phyloP scores from a whole-genome alignment of 352 stramenopile genomes.

The Pythium phragmiticola region DNA sequence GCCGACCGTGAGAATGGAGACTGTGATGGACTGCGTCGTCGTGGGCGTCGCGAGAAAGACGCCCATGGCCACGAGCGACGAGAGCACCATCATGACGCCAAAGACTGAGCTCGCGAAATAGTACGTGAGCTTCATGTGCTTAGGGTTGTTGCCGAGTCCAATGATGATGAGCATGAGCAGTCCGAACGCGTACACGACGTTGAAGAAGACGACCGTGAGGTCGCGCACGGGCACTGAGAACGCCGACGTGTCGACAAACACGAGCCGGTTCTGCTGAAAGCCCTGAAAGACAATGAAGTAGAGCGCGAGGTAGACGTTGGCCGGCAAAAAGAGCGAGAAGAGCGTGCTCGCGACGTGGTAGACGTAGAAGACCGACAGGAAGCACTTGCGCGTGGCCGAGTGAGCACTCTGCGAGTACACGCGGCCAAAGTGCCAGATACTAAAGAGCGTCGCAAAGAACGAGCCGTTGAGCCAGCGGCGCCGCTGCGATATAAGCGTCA shows the following conservation, averaged over 20 bases:
- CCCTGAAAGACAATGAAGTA: conserved; percentile 88
- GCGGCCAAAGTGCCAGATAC: conserved; percentile 80
- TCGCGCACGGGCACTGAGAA: conserved; percentile 61
- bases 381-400: conserved; percentile 65
- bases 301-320: conserved; percentile 82
- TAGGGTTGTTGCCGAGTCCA: conserved; percentile 82
- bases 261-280: conserved; percentile 84
- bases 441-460: conserved; percentile 88
- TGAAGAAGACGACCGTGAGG: conserved; percentile 74
- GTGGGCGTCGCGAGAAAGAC: conserved; percentile 70
- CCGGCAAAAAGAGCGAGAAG: conserved; percentile 73
- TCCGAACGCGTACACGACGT: conserved; percentile 74
- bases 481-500: conserved; percentile 83
- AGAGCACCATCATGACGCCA: conserved; percentile 79
- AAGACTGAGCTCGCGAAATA: conserved; percentile 76
- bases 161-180: conserved; percentile 86
- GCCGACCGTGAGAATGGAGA: conserved; percentile 68
- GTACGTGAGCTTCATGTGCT: conserved; percentile 87
- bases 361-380: conserved; percentile 70
- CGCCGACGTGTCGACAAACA: conserved; percentile 77
- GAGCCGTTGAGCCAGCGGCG: conserved; percentile 85
- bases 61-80: conserved; percentile 63
- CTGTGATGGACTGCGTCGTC: conserved; percentile 51
- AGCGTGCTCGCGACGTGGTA: conserved; percentile 75
- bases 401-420: conserved; percentile 85